Conservation (phyloP, 768 basidiomycete species). For the Boletus patriciae region DNA sequence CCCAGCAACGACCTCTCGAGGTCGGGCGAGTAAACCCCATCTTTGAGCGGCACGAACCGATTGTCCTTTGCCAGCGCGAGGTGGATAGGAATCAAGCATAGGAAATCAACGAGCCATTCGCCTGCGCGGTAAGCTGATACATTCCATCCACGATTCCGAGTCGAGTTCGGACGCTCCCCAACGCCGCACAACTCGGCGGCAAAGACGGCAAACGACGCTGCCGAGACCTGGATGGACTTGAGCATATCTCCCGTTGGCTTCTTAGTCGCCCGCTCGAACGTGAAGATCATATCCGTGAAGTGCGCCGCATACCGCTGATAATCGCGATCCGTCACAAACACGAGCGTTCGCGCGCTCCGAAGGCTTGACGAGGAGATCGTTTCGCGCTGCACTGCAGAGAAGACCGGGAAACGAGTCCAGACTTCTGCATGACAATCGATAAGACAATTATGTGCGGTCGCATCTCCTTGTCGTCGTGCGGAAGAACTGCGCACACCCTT, state of each 20-base stretch:
- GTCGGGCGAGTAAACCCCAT: constrained; percentile 51
- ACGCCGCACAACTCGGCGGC: constrained; percentile 7
- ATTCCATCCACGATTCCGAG: constrained; percentile 20
- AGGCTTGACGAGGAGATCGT: constrained; percentile 39
- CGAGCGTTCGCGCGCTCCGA: constrained; percentile 36
- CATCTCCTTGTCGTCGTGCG: constrained; percentile 4
- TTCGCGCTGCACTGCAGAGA: constrained; percentile 51
- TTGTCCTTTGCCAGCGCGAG: constrained; percentile 60
- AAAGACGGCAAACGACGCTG: constrained; percentile 33
- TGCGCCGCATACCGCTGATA: constrained; percentile 39
- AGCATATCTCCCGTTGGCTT: constrained; percentile 53
- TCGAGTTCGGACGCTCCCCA: background rate
- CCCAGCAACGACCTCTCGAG: constrained; percentile 52
- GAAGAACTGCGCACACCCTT: constrained; percentile 30
- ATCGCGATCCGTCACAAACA: constrained; percentile 44
- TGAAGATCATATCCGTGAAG: constrained; percentile 44
- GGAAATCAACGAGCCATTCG: constrained; percentile 60
- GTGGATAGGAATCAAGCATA: constrained; percentile 66
- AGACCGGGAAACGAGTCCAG: constrained; percentile 61
- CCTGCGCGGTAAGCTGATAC: constrained; percentile 48
- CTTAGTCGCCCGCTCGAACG: constrained; percentile 49
- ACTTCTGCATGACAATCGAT: constrained; percentile 56
- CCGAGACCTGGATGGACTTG: constrained; percentile 37
- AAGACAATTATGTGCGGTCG: constrained; percentile 47
- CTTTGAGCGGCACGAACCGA: constrained; percentile 59